These are phyloP conservation scores for Cardamine occulta DNA, from an alignment of 345 rosid genomes.

Conservation along the genomic window DNA sequence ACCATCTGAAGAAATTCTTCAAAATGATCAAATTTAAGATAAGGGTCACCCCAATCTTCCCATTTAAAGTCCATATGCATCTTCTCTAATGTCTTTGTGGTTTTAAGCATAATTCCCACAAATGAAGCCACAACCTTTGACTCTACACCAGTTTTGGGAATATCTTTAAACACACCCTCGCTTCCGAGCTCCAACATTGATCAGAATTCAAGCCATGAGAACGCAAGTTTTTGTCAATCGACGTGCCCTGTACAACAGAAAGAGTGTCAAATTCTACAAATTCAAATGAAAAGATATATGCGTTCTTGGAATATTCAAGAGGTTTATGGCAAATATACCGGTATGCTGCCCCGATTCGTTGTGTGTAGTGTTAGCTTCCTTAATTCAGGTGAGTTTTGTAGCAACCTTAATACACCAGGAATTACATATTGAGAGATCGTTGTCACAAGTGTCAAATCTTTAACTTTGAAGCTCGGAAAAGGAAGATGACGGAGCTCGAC, in stretches of 20 bases:
- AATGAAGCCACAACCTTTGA: slow-evolving; percentile 4
- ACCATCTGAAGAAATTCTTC: slow-evolving; percentile 31
- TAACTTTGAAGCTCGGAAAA: slow-evolving; percentile 4
- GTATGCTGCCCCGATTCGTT: neutral
- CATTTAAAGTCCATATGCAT: neutral
- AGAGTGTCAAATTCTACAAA: too few species aligned
- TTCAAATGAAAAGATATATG: neutral
- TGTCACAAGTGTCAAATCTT: slow-evolving; percentile 17
- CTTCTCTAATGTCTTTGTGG: slow-evolving; percentile 15
- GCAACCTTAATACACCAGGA: slow-evolving; percentile 19
- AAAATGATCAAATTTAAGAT: neutral
- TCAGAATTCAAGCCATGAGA: neutral
- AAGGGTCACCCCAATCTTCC: too few species aligned
- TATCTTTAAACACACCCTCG: too few species aligned
- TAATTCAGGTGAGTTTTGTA: slow-evolving; percentile 1
- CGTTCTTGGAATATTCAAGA: neutral
- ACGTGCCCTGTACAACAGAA: too few species aligned
- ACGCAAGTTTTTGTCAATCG: too few species aligned
- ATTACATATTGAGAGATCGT: slow-evolving; percentile 16
- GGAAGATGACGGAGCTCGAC: neutral
- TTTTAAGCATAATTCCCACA: slow-evolving; percentile 7
- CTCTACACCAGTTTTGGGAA: neutral
- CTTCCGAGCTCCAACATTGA: neutral
- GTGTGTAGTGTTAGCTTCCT: slow-evolving; percentile 30
- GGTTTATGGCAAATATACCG: neutral